Evolutionary conservation across 441 rosid genomes (phyloP), one percentile per base, ranked within the genome.

Genomic region (Erysimum cheiri): DNA sequence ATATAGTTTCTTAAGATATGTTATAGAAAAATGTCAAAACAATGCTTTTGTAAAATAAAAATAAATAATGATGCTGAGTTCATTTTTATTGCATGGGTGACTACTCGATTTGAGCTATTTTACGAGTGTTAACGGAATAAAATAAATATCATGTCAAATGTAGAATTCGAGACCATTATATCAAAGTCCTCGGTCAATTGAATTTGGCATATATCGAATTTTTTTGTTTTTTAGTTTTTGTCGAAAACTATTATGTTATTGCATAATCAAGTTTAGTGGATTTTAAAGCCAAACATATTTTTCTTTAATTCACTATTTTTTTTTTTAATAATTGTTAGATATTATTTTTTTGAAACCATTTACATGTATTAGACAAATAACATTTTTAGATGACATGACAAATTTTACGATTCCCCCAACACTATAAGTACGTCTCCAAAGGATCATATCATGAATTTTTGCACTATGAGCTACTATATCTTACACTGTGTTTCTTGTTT

Each of bases 1-100:
- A 4, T 15, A n/a, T n/a, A 43, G 47, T 43, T 15, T 15, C 1
- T 10, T 11, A 0, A 7, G 0, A 14, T 14, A 40, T 11, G 36
- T 31, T 6, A 1, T 31, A 11, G 15, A 43, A 24, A 55, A 55
- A 67, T 67, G 55, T 55, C 7, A 55, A 19, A 67, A 43, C 40
- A 19, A 24, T 4, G 31, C 12, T 43, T 67, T 40, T 9, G 26
- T 4, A 11, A 6, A 43, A 10, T 8, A 41, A 19, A 41, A 31
- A 15, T 46, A 6, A 8, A 12, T 49, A 49, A 5, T 24, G 4
- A 3, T 46, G 26, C 5, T 15, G 19, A 46, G 26, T 8, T 44
- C 49, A 46, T 7, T 17, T 8, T 17, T 46, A 17, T 46, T 46
- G 22, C 50, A 15, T 44, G 22, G 9, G 48, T 44, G 22, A 24